Percentiles rank a stretch among this genome's conserved stretches.
phyloP scores from a whole-genome alignment of 2,329 filamentous ascomycete genomes.

The Calonectria hongkongensis region DNA sequence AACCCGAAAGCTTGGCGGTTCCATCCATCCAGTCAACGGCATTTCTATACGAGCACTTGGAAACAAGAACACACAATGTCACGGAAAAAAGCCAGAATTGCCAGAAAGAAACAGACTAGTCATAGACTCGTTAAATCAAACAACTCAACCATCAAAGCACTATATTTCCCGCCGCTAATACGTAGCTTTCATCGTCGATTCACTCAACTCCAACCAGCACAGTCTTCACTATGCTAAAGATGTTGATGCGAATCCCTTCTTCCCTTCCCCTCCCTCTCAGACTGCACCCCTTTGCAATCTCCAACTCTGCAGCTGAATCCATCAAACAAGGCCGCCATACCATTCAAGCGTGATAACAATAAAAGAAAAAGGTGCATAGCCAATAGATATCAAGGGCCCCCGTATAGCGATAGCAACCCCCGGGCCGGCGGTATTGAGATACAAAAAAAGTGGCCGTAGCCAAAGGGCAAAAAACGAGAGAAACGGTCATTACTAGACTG shows the following conservation, averaged over 20 bases:
- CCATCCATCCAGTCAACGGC: background rate
- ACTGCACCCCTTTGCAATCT: conserved; percentile 13
- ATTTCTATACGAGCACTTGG: background rate
- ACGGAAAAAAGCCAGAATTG: background rate
- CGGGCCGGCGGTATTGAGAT: conserved; percentile 42
- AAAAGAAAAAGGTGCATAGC: conserved; percentile 31
- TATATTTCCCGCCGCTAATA: conserved; percentile 20
- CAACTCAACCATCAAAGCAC: conserved; percentile 24
- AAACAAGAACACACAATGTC: background rate
- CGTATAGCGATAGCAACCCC: conserved; percentile 33
- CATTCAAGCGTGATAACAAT: conserved; percentile 35
- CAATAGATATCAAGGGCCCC: conserved; percentile 41
- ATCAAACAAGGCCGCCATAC: conserved; percentile 24
- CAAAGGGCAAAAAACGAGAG: conserved; percentile 32
- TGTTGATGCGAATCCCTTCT: conserved; percentile 9
- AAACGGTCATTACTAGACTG: conserved; percentile 19
- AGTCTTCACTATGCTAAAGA: background rate
- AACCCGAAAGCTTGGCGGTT: background rate
- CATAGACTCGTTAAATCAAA: conserved; percentile 23
- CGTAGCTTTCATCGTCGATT: conserved; percentile 11
- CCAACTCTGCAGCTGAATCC: conserved; percentile 24
- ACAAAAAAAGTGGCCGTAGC: conserved; percentile 38
- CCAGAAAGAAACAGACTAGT: conserved; percentile 1
- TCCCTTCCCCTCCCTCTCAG: background rate
- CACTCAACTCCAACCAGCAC: conserved; percentile 8